Base-by-base conservation (phyloP, 2,329 filamentous ascomycete species). In the Fusarium lateritium region DNA sequence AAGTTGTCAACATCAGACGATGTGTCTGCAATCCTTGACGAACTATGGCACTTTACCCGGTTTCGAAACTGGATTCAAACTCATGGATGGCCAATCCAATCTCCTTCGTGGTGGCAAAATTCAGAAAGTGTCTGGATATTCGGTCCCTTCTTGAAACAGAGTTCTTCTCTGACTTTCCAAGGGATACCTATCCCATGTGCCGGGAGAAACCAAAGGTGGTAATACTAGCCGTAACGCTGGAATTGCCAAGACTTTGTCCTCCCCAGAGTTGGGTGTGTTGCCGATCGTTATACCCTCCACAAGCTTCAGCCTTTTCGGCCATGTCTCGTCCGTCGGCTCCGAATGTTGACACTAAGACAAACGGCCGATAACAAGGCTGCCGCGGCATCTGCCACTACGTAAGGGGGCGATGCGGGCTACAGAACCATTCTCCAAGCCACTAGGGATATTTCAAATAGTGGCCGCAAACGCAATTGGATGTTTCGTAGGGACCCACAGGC, bases 311-410 rank as follows among this genome's bases (percentile, higher is more conserved):
- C 54, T 57, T 46, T 52, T 33, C 34, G 15, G 24, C 46, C 46
- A 52, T 64, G 46, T 31, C 49, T 39, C 46, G 38, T 15, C 22
- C 15, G 50, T 67, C 66, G 66, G 66, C 56, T 69, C 66, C 66
- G 66, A 68, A 43, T 45, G 31, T 31, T 13, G 39, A 22, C 42
- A 47, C 62, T 45, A 54, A 55, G 40, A 52, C 31, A 47, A 51
- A 55, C 61, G 47, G 56, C 65, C 61, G 65, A 69, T 52, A 47
- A 51, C 46, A 47, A 24, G 34, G 26, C 49, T 53, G 33, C 45
- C 65, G 42, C 47, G 51, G 64, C 47, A 64, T 51, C 34, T 53
- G 51, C 42, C 47, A 24, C 15, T 46, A 24, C 5, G 45, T 45
- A 22, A 21, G 24, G 13, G 7, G 55, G 42, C 44, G 44, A 40